phyloP scores from a whole-genome alignment of 2,329 filamentous ascomycete species.

The Beauveria bassiana region DNA sequence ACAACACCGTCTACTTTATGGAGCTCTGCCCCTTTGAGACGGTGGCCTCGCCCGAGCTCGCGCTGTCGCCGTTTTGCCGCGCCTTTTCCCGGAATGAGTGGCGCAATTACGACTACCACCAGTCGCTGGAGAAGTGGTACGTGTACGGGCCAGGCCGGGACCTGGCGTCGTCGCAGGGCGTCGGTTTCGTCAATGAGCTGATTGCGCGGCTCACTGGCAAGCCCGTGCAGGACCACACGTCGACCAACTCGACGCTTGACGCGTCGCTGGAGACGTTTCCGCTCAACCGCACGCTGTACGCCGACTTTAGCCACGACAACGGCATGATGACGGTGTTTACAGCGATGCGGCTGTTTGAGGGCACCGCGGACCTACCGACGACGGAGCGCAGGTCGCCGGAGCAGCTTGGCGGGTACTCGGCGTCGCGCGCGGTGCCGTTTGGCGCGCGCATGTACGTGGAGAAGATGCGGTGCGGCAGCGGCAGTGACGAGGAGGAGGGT shows the following conservation, averaged over 20 bases:
- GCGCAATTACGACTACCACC: slow-evolving; percentile 71
- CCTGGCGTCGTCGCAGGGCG: slow-evolving; percentile 75
- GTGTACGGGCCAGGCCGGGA: slow-evolving; percentile 69
- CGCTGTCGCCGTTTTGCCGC: slow-evolving; percentile 62
- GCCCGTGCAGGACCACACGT: slow-evolving; percentile 65
- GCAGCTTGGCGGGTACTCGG: slow-evolving; percentile 60
- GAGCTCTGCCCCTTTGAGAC: slow-evolving; percentile 83
- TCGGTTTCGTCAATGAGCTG: slow-evolving; percentile 83
- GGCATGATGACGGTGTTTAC: slow-evolving; percentile 70
- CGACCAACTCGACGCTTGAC: slow-evolving; percentile 72
- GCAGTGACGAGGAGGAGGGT: slow-evolving; percentile 15
- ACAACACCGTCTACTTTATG: slow-evolving; percentile 68
- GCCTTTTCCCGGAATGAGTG: slow-evolving; percentile 71
- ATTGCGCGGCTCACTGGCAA: slow-evolving; percentile 66
- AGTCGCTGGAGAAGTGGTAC: slow-evolving; percentile 78
- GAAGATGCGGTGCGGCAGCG: slow-evolving; percentile 61
- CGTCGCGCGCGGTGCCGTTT: slow-evolving; percentile 77
- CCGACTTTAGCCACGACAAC: slow-evolving; percentile 90
- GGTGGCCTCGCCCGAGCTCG: slow-evolving; percentile 47
- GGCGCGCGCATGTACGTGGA: slow-evolving; percentile 76
- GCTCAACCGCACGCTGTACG: slow-evolving; percentile 60
- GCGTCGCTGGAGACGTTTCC: slow-evolving; percentile 62
- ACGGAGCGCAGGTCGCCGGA: slow-evolving; percentile 40
- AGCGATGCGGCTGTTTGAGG: slow-evolving; percentile 71
- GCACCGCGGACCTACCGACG: slow-evolving; percentile 46